phyloP scores from a whole-genome alignment of 805 yeast genomes.

The Ascoidea asiatica region DNA sequence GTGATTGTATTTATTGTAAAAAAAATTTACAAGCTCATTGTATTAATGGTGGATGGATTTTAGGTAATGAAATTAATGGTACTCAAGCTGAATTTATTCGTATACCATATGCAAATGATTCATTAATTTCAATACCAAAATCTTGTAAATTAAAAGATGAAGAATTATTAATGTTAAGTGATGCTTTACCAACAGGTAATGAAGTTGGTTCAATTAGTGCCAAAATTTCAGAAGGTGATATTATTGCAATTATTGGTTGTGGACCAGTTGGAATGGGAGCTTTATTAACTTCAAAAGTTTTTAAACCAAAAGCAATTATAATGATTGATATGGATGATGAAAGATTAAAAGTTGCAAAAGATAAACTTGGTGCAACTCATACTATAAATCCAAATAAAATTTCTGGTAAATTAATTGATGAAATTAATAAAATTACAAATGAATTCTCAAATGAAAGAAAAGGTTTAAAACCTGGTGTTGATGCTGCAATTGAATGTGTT shows the following conservation, averaged over 20 bases:
- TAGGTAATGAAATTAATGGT: constrained; percentile 50
- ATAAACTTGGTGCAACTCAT: constrained; percentile 45
- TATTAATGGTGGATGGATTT: constrained; percentile 37
- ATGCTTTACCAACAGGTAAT: constrained; percentile 55
- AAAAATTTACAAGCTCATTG: constrained; percentile 49
- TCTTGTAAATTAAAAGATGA: constrained; percentile 24
- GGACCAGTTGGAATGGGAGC: constrained; percentile 59
- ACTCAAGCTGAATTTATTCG: constrained; percentile 53
- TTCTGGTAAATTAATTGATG: constrained; percentile 23
- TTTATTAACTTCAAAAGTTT: constrained; percentile 38
- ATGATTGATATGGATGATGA: constrained; percentile 47
- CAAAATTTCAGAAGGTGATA: constrained; percentile 36
- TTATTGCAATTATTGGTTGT: constrained; percentile 51
- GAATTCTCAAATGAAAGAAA: constrained; percentile 13
- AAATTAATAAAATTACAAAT: constrained; percentile 20
- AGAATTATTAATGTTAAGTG: constrained; percentile 45
- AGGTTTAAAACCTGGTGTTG: constrained; percentile 31
- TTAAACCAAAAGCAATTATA: constrained; percentile 41
- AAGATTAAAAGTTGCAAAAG: constrained; percentile 42
- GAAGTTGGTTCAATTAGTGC: constrained; percentile 53
- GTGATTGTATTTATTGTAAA: constrained; percentile 39
- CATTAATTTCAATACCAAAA: constrained; percentile 21
- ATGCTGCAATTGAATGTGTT: constrained; percentile 51
- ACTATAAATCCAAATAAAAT: constrained; percentile 37
- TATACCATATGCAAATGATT: constrained; percentile 34